Evolutionary conservation across 306 rosid species (phyloP).

Genomic region (Canavalia ensiformis): DNA sequence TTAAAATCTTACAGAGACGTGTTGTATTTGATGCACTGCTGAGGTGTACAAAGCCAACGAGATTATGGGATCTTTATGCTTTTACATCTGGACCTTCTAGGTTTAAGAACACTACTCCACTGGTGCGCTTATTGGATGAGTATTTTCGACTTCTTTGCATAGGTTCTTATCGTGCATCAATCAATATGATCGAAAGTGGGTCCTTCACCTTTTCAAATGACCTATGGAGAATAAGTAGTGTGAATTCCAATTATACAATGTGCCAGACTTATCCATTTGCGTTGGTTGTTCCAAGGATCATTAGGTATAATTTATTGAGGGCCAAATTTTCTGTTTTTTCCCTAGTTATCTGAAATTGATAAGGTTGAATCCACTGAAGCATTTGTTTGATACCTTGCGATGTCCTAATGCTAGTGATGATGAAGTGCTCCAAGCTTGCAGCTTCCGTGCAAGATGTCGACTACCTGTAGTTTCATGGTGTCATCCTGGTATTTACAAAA

Average conservation of each 20-base stretch:
- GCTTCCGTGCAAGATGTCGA: conserved; percentile 89
- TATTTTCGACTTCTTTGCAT: conserved; percentile 95
- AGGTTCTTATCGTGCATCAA: conserved; percentile 61
- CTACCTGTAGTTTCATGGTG: conserved; percentile 98
- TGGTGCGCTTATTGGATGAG: conserved; percentile 85
- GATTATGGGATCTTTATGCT: conserved; percentile 89
- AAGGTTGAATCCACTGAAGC: conserved; percentile 40
- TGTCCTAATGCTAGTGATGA: conserved; percentile 77
- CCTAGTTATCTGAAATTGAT: conserved; percentile 18
- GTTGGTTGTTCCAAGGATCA: conserved; percentile 78
- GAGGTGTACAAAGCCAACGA: conserved; percentile 70
- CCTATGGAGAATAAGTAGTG: conserved; percentile 86
- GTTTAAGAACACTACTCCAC: conserved; percentile 71
- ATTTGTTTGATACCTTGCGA: conserved; percentile 37
- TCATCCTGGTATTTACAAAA: conserved; percentile 69
- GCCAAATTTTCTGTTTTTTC: conserved; percentile 41
- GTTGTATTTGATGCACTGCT: conserved; percentile 72
- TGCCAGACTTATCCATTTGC: conserved; percentile 96
- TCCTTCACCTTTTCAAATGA: conserved; percentile 84
- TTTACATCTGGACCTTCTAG: conserved; percentile 81
- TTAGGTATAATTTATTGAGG: conserved; percentile 66
- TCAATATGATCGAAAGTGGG: conserved; percentile 74
- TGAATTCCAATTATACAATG: conserved; percentile 75
- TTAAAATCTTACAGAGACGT: conserved; percentile 73
- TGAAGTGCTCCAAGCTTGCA: conserved; percentile 85